Evolutionary conservation across 805 yeast genomes (phyloP).

Genomic region (Danielia oregonensis): DNA sequence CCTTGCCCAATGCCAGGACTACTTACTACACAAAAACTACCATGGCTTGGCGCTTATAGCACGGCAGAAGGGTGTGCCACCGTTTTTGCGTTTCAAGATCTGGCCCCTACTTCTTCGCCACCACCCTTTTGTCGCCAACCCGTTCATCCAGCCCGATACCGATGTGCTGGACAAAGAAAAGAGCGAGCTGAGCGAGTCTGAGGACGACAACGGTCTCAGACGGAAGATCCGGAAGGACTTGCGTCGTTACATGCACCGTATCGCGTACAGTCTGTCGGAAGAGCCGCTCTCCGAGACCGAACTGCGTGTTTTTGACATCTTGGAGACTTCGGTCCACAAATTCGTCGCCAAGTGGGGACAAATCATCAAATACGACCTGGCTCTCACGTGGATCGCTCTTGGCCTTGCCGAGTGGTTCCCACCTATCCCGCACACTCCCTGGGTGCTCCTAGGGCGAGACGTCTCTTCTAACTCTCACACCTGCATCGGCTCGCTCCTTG

Average conservation of each 20-base stretch:
- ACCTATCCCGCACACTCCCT: constrained; percentile 50
- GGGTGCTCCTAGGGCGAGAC: constrained; percentile 56
- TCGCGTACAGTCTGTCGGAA: constrained; percentile 26
- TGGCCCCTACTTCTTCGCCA: constrained; percentile 82
- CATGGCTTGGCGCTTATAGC: constrained; percentile 77
- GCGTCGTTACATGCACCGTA: constrained; percentile 53
- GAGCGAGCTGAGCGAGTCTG: constrained; percentile 8
- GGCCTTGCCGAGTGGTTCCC: constrained; percentile 90
- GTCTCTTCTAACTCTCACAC: constrained; percentile 23
- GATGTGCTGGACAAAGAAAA: constrained; percentile 23
- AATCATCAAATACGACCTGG: constrained; percentile 72
- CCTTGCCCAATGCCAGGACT: constrained; percentile 51
- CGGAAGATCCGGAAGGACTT: constrained; percentile 52
- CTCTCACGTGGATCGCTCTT: constrained; percentile 83
- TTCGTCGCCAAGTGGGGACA: constrained; percentile 79
- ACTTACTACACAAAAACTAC: constrained; percentile 58
- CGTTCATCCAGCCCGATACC: constrained; percentile 63
- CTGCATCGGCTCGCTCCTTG: constrained; percentile 29
- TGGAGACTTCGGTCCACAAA: constrained; percentile 57
- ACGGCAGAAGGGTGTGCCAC: constrained; percentile 82
- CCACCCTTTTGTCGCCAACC: constrained; percentile 81
- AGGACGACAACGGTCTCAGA: constrained; percentile 21
- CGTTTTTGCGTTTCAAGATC: constrained; percentile 66
- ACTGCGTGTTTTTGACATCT: constrained; percentile 47
- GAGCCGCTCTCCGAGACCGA: constrained; percentile 40